phyloP scores from a whole-genome alignment of 495 filamentous ascomycete genomes.

The Neurospora sp. region DNA sequence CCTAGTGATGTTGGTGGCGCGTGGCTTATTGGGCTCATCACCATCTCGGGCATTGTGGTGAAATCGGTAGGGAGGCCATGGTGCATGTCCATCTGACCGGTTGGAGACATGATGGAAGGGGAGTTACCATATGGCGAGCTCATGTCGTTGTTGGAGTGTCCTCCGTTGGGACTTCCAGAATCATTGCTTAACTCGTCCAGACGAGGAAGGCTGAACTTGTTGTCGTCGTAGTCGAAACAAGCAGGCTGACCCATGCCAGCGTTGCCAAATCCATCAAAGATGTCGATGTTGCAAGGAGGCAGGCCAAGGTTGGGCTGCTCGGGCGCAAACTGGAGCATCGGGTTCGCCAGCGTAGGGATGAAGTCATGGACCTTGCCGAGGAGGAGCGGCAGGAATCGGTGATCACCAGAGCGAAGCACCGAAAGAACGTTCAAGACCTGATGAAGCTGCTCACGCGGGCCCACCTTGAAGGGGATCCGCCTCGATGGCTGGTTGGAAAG shows the following conservation, averaged over 20 bases:
- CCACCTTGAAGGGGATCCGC: constrained; percentile 48
- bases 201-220: constrained; percentile 26
- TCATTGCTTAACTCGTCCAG: constrained; percentile 34
- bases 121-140: constrained; percentile 37
- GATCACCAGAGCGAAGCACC: constrained; percentile 56
- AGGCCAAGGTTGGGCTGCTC: constrained; percentile 19
- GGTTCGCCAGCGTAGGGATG: constrained; percentile 47
- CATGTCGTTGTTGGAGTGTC: constrained; percentile 27
- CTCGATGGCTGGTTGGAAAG: constrained; percentile 55
- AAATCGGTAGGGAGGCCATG: constrained; percentile 26
- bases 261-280: constrained; percentile 48
- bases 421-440: constrained; percentile 57
- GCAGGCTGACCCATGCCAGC: constrained; percentile 37
- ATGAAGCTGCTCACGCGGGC: constrained; percentile 64
- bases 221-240: constrained; percentile 23
- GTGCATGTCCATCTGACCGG: constrained; percentile 21
- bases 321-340: constrained; percentile 44
- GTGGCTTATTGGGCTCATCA: constrained; percentile 36
- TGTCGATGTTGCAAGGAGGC: constrained; percentile 34
- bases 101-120: constrained; percentile 35
- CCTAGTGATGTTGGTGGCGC: constrained; percentile 19
- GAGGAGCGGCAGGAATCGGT: constrained; percentile 60
- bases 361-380: constrained; percentile 58
- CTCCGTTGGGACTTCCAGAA: constrained; percentile 24
- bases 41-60: constrained; percentile 35